Evolutionary conservation across 1,139 yeast species (phyloP).

Genomic region (Scheffersomyces illinoinensis): DNA sequence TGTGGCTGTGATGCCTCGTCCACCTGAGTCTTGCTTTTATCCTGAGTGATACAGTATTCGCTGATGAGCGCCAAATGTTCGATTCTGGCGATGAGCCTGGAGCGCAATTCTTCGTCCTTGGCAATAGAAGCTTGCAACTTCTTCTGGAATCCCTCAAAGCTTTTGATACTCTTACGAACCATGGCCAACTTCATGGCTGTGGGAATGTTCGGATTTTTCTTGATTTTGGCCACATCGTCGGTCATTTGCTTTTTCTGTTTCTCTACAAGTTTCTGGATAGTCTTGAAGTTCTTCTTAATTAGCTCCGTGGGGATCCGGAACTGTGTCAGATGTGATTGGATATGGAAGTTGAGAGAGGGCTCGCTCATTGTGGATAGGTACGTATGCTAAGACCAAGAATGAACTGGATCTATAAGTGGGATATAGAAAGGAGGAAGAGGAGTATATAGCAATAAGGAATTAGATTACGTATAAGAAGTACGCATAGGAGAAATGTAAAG

Average conservation of each 20-base stretch:
- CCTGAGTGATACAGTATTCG: conserved; percentile 15
- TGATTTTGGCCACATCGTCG: conserved; percentile 39
- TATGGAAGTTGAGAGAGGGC: conserved; percentile 42
- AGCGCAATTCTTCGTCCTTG: conserved; percentile 52
- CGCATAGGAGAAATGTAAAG: neutral
- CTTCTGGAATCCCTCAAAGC: conserved; percentile 49
- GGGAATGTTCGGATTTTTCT: conserved; percentile 25
- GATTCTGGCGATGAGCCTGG: conserved; percentile 48
- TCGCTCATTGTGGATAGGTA: conserved; percentile 30
- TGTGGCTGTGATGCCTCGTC: neutral
- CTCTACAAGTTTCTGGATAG: conserved; percentile 57
- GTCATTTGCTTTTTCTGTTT: conserved; percentile 47
- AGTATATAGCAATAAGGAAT: neutral
- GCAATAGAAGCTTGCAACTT: conserved; percentile 39
- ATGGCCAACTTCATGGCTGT: conserved; percentile 27
- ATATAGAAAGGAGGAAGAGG: neutral
- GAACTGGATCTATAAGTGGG: neutral
- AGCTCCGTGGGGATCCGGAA: conserved; percentile 65
- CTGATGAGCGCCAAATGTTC: conserved; percentile 38
- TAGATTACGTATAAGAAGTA: neutral
- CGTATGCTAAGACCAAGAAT: neutral
- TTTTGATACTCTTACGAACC: conserved; percentile 40
- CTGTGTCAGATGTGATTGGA: conserved; percentile 49
- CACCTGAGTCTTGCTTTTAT: neutral
- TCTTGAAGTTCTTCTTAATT: conserved; percentile 57